Base-by-base conservation (phyloP, 345 rosid genomes). In the Ceriops zippeliana region DNA sequence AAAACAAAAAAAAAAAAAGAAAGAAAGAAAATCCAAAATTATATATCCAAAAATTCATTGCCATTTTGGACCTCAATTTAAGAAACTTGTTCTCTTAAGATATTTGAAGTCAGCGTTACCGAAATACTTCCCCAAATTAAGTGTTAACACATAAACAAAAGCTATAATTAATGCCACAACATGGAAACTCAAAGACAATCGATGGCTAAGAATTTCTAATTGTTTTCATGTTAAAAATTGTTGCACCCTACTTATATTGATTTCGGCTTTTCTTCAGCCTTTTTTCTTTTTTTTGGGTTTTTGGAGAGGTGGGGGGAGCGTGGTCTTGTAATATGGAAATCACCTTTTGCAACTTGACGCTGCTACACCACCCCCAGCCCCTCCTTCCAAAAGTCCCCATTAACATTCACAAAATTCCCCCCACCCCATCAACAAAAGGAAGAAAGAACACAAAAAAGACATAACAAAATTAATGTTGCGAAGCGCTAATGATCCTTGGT, bases 401-500 rank as follows among this genome's bases (percentile, higher is more conserved):
- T 34, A 30, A 61, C 71, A 34, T 53, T 64, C 67, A 69, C 70
- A 74, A 70, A 60, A 69, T 73, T 22, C 54, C 26, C 34, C 34
- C 34, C 34, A 5, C 6, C 34, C 34, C 6, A 34, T 60, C 27
- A 20, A 62, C 26, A 59, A 63, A 27, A 35, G 69, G 24, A 22
- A 21, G 58, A 34, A 6, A 34, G 7, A 0, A 2, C 15, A 46
- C 22, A 52, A 27, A 2, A 54, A 67, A 61, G 24, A 58, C 57
- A 22, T 27, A 68, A 54, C 62, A 60, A 31, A 76, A 21, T 38
- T 60, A 70, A 65, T 69, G 91, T 84, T 91, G 89, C 91, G 77
- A 85, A 72, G 87, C 85, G 73, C 84, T 87, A 24, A 86, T 76
- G 2, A 87, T 76, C 79, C 86, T 80, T 77, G 85, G 91, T 75